Evolutionary conservation across 805 yeast species (phyloP), one percentile per base, ranked within the genome.

Genomic region (Kockiozyma suomiensis): DNA sequence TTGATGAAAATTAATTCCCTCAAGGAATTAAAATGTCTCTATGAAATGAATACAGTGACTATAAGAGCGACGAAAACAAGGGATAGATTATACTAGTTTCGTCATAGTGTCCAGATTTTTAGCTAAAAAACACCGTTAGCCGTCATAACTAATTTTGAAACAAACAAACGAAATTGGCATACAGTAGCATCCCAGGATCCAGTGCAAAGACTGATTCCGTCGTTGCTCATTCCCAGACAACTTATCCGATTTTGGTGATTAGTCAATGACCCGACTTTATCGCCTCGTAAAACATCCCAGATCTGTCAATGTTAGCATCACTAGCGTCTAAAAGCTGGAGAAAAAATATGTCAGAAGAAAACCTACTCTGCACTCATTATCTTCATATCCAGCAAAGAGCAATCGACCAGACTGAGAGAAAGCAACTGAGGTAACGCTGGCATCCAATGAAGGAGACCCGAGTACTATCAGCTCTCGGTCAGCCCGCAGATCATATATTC

Each of bases 121-220:
- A 56, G 43, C 59, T 56, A 26, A 4, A 35, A 35, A 19, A 54
- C 26, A 4, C 19, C 2, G 37, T 45, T 33, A 25, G 59, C 21
- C 33, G 33, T 25, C 28, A 43, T n/a, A 2, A 12, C 19, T 25
- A 21, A 15, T 3, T 3, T 2, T 1, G 33, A 42, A 35, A 26
- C 4, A 26, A 30, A 17, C 2, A 17, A n/a, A 10, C 30, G 10
- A 6, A 21, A 15, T 6, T 17, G 56, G 33, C 62, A 66, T 28
- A 63, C 72, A 21, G 92, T 84, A 6, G 85, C 74, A 70, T 90
- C 96, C 88, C 96, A 86, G 0, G 93, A 86, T 1, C 88, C 86
- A 1, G 96, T 88, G 57, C 86, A 85, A 8, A 91, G 79, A 0
- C 87, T 91, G 23, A 82, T 70, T 0, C 97, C 97, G 72, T 90